Evolutionary conservation across 2,329 filamentous ascomycete genomes (phyloP).

Genomic region (Didymella sp.): DNA sequence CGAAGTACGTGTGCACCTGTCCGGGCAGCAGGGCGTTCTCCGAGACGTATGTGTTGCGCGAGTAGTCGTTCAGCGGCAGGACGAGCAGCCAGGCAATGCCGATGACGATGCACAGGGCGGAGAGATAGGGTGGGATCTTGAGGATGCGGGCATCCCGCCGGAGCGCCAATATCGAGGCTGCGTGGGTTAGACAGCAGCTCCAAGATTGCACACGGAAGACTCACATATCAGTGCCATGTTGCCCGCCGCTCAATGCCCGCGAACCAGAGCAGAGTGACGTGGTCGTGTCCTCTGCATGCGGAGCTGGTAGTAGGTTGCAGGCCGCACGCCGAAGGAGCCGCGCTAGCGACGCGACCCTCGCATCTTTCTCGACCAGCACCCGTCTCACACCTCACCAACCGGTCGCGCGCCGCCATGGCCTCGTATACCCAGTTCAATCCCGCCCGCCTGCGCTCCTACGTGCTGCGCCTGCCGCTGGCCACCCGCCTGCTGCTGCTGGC

Average conservation of each 20-base stretch:
- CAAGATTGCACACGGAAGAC: constrained; percentile 9
- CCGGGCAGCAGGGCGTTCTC: constrained; percentile 95
- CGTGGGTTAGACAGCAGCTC: constrained; percentile 11
- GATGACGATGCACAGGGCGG: constrained; percentile 80
- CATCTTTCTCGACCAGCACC: constrained; percentile 16
- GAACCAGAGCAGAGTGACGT: background rate
- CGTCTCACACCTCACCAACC: constrained; percentile 10
- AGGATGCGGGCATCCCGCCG: constrained; percentile 82
- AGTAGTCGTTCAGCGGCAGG: constrained; percentile 89
- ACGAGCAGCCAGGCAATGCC: constrained; percentile 90
- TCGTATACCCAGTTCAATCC: constrained; percentile 70
- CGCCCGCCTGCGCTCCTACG: constrained; percentile 76
- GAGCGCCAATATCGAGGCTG: constrained; percentile 68
- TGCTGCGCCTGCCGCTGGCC: constrained; percentile 85
- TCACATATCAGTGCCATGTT: constrained; percentile 49
- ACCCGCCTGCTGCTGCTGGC: constrained; percentile 73
- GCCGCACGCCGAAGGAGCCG: constrained; percentile 24
- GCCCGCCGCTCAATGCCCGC: constrained; percentile 17
- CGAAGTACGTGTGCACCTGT: constrained; percentile 97
- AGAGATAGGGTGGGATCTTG: constrained; percentile 86
- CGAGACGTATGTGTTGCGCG: constrained; percentile 91
- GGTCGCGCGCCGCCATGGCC: constrained; percentile 42
- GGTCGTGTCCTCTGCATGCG: constrained; percentile 22
- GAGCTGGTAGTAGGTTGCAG: constrained; percentile 25
- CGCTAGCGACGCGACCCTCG: constrained; percentile 16